Percentiles rank a stretch among this genome's conserved stretches.
These are phyloP conservation scores for Yamadazyma dushanensis DNA, from an alignment of 1,139 yeast species.

Conservation along the genomic window DNA sequence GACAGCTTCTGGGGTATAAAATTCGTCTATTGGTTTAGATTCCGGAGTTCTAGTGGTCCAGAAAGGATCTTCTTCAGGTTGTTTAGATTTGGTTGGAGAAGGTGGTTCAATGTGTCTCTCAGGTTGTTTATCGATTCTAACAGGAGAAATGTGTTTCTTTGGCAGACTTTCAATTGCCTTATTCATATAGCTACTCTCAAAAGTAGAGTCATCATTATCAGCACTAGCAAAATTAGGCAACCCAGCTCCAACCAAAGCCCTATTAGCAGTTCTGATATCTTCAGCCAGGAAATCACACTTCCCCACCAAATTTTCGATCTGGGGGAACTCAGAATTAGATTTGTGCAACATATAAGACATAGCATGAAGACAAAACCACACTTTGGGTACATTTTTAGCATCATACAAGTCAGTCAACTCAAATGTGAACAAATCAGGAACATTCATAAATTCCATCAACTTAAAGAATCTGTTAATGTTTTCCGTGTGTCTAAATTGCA, in stretches of 20 bases:
- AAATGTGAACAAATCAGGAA: constrained; percentile 86
- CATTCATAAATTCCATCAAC: constrained; percentile 65
- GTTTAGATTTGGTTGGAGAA: not conserved
- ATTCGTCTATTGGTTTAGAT: constrained; percentile 3
- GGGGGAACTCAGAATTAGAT: constrained; percentile 55
- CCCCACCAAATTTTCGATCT: constrained; percentile 65
- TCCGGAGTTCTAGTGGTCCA: constrained; percentile 4
- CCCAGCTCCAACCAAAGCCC: constrained; percentile 59
- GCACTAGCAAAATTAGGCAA: constrained; percentile 64
- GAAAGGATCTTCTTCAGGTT: not conserved
- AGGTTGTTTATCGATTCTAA: constrained; percentile 5
- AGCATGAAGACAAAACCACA: constrained; percentile 91
- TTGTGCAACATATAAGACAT: constrained; percentile 67
- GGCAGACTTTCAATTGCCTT: constrained; percentile 20
- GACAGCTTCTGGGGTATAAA: constrained; percentile 12
- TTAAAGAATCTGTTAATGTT: constrained; percentile 84
- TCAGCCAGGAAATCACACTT: constrained; percentile 60
- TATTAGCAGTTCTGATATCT: constrained; percentile 68
- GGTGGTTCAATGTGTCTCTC: not conserved
- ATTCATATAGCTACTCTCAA: constrained; percentile 26
- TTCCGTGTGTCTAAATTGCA: constrained; percentile 90
- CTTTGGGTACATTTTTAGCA: constrained; percentile 89
- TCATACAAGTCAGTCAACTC: constrained; percentile 93
- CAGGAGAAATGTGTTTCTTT: constrained; percentile 13
- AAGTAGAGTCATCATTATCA: constrained; percentile 22